A percentile compares a stretch with the other conserved stretches of the same genome.
phyloP scores from a whole-genome alignment of 2,329 filamentous ascomycete species.

The Calonectria hawksworthii region DNA sequence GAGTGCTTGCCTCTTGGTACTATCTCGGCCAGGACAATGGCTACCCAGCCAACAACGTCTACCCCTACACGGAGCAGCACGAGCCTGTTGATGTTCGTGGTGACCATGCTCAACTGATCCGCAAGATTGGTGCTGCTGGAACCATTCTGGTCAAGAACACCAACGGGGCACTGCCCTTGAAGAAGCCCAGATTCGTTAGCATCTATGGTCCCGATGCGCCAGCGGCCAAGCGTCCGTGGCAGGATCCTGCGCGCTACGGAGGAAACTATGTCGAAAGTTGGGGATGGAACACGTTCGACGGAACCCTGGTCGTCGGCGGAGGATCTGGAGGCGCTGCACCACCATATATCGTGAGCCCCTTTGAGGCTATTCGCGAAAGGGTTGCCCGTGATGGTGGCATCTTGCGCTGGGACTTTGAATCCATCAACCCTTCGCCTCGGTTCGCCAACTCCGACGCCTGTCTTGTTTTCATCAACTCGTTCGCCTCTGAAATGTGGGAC shows the following conservation, averaged over 20 bases:
- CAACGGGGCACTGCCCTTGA: conserved; percentile 79
- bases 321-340: conserved; percentile 81
- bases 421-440: conserved; percentile 77
- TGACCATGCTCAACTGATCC: conserved; percentile 80
- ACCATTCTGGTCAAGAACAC: conserved; percentile 91
- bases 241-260: conserved; percentile 82
- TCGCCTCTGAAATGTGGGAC: conserved; percentile 91
- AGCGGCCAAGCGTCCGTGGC: conserved; percentile 66
- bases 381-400: neutral
- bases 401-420: conserved; percentile 67
- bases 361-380: conserved; percentile 60
- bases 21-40: conserved; percentile 1
- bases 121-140: conserved; percentile 83
- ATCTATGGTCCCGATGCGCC: conserved; percentile 91
- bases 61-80: neutral
- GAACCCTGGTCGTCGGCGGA: conserved; percentile 82
- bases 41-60: neutral
- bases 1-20: conserved; percentile 6
- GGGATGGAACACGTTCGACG: conserved; percentile 46
- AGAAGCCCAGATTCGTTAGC: conserved; percentile 81
- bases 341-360: conserved; percentile 79
- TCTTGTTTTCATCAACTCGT: conserved; percentile 90
- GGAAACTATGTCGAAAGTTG: conserved; percentile 65
- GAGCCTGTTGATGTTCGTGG: conserved; percentile 78
- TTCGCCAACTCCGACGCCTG: conserved; percentile 71